A percentile compares a stretch with the other conserved stretches of the same genome.
These are phyloP conservation scores for Paecilomyces sp. DNA, from an alignment of 2,329 filamentous ascomycete species.

Conservation along the genomic window DNA sequence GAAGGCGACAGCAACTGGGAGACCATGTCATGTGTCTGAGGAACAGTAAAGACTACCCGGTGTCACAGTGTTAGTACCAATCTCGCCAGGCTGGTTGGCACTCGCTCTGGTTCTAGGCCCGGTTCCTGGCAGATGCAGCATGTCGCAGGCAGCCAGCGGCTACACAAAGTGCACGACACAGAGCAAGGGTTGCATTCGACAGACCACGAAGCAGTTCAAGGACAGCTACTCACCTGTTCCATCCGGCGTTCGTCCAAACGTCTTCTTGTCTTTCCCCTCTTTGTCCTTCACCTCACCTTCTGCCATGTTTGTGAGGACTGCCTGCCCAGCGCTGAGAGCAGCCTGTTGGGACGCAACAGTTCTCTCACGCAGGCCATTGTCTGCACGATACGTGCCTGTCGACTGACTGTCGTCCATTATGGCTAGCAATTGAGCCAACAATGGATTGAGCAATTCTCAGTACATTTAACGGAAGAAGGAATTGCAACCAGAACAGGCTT, in stretches of 20 bases:
- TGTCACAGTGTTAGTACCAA: slow-evolving; percentile 11
- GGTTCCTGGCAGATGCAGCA: background rate
- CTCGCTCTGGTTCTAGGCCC: background rate
- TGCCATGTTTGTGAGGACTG: slow-evolving; percentile 30
- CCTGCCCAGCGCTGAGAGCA: slow-evolving; percentile 41
- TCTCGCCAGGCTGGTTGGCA: background rate
- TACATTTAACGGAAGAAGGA: background rate
- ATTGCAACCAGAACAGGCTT: background rate
- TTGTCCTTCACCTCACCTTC: slow-evolving; percentile 40
- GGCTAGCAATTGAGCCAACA: slow-evolving; percentile 8
- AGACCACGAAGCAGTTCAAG: slow-evolving; percentile 2
- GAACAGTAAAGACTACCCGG: slow-evolving; percentile 81
- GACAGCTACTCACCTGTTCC: slow-evolving; percentile 67
- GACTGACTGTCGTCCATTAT: slow-evolving; percentile 32
- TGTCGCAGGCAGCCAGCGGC: background rate
- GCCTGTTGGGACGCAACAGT: slow-evolving; percentile 26
- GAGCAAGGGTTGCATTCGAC: slow-evolving; percentile 1
- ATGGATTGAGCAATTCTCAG: background rate
- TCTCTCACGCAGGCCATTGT: slow-evolving; percentile 43
- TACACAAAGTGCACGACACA: background rate
- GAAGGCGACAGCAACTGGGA: slow-evolving; percentile 91
- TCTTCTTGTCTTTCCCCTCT: slow-evolving; percentile 59
- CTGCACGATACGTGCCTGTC: slow-evolving; percentile 26
- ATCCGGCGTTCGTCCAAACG: slow-evolving; percentile 83
- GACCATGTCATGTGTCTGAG: slow-evolving; percentile 97